Evolutionary conservation across 805 yeast species (phyloP).

Genomic region (Saccharomycopsis olivae): DNA sequence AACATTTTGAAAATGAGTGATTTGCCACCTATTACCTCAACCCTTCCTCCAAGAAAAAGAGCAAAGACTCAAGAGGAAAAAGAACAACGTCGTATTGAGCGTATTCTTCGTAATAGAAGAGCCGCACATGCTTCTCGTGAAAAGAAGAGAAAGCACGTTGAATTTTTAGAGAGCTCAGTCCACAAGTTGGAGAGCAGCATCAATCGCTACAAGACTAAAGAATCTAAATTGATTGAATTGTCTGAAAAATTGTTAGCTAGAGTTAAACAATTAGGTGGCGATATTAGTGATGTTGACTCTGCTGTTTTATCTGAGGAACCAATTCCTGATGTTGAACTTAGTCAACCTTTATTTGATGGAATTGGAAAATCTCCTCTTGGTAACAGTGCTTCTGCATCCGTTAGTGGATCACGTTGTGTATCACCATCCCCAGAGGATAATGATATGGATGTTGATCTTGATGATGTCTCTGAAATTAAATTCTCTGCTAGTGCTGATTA

Average conservation of each 20-base stretch:
- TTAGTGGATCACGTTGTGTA: not conserved
- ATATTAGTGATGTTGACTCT: conserved; percentile 5
- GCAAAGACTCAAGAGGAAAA: conserved; percentile 96
- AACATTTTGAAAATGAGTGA: conserved; percentile 16
- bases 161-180: conserved; percentile 54
- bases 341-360: conserved; percentile 10
- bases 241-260: conserved; percentile 9
- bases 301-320: conserved; percentile 11
- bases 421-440: not conserved
- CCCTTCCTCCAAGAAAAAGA: conserved; percentile 89
- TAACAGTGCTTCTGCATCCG: not conserved
- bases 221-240: conserved; percentile 11
- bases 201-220: conserved; percentile 11
- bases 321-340: conserved; percentile 15
- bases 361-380: not conserved
- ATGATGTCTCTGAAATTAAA: too few species aligned
- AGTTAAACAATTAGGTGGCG: conserved; percentile 8
- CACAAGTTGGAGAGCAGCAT: conserved; percentile 22
- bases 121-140: conserved; percentile 98
- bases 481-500: too few species aligned
- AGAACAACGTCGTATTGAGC: conserved; percentile 89
- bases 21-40: conserved; percentile 25
- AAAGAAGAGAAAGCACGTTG: conserved; percentile 88
- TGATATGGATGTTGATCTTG: not conserved
- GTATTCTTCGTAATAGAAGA: conserved; percentile 85